A percentile compares a stretch with the other conserved stretches of the same genome.
Conservation (phyloP, 345 rosid genomes). For the Ceriops decandra region DNA sequence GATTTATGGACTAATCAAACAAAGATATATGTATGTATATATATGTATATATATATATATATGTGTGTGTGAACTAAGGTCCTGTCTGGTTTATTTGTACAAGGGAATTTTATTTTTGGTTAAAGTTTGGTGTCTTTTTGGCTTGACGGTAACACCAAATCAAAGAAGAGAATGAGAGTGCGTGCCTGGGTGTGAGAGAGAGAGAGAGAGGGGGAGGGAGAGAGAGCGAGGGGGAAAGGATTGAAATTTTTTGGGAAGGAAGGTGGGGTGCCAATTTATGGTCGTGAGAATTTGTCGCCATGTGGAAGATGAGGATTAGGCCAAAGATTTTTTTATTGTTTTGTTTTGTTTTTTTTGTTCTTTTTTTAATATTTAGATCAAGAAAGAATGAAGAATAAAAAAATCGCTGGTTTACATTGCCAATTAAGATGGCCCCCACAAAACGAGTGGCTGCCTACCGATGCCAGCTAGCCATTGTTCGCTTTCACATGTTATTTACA, state of each 20-base stretch:
- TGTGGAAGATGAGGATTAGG: conserved; percentile 34
- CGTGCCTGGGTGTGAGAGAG: not conserved
- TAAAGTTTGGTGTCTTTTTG: too few relatives aligned
- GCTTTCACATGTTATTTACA: too few relatives aligned
- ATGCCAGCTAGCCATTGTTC: not conserved
- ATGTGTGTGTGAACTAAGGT: too few relatives aligned
- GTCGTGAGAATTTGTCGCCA: conserved; percentile 57
- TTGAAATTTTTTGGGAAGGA: conserved; percentile 69
- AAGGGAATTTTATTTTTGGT: too few relatives aligned
- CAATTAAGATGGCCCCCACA: conserved; percentile 14
- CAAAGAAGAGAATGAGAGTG: not conserved
- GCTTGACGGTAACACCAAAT: not conserved
- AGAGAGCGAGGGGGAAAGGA: conserved; percentile 18
- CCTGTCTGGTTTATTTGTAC: too few relatives aligned
- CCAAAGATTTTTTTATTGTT: not conserved
- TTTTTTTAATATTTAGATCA: not conserved
- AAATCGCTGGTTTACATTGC: conserved; percentile 19
- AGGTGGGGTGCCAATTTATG: conserved; percentile 55
- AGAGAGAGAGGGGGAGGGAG: not conserved
- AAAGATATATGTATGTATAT: too few relatives aligned
- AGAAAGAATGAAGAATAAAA: not conserved
- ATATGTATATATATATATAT: too few relatives aligned
- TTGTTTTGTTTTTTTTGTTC: too few relatives aligned
- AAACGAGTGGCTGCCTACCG: not conserved
- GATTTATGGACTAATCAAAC: not conserved